Percentiles rank a stretch among this genome's conserved stretches.
Conservation (phyloP, 1,284 basidiomycete species). For the Pisolithus thermaeus region DNA sequence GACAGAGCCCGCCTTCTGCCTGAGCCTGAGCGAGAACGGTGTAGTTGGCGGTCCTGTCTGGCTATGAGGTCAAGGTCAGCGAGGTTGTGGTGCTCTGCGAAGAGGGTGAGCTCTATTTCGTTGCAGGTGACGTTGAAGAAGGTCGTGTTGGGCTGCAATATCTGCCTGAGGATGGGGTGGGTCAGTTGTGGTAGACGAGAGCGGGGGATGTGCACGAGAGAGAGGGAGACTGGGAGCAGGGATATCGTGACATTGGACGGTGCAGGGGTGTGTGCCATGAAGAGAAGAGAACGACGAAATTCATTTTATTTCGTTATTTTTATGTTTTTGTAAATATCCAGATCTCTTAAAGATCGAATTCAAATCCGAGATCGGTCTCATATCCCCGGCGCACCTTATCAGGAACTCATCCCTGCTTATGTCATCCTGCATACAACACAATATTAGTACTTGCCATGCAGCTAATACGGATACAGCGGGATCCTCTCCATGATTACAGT, state of each 20-base stretch:
- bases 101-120: conserved; percentile 67
- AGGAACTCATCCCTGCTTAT: not conserved
- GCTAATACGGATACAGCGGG: not conserved
- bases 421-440: not conserved
- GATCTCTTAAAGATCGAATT: conserved; percentile 1
- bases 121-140: conserved; percentile 75
- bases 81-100: conserved; percentile 56
- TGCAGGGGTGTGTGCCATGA: conserved; percentile 4
- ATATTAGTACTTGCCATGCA: too few relatives aligned
- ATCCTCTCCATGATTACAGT: conserved; percentile 5
- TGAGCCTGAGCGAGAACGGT: conserved; percentile 36
- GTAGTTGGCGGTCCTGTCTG: conserved; percentile 46
- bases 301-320: not conserved
- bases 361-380: conserved; percentile 3
- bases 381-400: not conserved
- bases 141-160: conserved; percentile 56
- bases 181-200: conserved; percentile 53
- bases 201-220: conserved; percentile 67
- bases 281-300: not conserved
- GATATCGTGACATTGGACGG: conserved; percentile 52
- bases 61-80: conserved; percentile 59
- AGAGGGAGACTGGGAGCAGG: conserved; percentile 62
- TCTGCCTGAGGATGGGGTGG: conserved; percentile 59
- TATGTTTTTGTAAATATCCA: not conserved
- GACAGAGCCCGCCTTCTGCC: conserved; percentile 23